Evolutionary conservation across 2,329 filamentous ascomycete species (phyloP).

Genomic region (Neobulgaria alba): DNA sequence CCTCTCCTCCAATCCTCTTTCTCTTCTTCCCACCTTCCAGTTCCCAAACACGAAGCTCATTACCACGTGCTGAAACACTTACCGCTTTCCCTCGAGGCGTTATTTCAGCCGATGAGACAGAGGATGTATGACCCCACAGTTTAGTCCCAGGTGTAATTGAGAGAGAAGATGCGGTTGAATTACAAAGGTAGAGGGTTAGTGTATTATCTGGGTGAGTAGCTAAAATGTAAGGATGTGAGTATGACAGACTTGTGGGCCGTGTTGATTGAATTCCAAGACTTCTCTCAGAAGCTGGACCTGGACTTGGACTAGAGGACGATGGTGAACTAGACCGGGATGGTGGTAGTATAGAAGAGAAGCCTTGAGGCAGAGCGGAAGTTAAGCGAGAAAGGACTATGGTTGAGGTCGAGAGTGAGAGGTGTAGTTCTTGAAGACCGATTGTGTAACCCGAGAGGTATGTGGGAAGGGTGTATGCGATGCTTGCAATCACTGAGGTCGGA

Average conservation of each 20-base stretch:
- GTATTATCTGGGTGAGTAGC: conserved; percentile 65
- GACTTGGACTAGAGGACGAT: conserved; percentile 34
- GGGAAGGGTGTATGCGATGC: conserved; percentile 78
- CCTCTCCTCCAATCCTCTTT: conserved; percentile 34
- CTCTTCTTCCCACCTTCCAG: conserved; percentile 42
- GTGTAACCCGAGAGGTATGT: conserved; percentile 75
- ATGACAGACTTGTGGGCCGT: conserved; percentile 28
- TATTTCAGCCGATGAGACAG: conserved; percentile 59
- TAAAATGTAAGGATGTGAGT: conserved; percentile 60
- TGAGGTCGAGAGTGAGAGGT: conserved; percentile 37
- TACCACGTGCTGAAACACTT: conserved; percentile 53
- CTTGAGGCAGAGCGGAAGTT: conserved; percentile 40
- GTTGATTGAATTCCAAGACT: conserved; percentile 8
- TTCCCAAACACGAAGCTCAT: conserved; percentile 58
- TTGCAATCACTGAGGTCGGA: conserved; percentile 58
- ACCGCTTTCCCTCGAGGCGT: conserved; percentile 61
- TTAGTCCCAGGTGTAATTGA: conserved; percentile 51
- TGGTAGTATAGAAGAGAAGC: conserved; percentile 32
- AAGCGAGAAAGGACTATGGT: conserved; percentile 38
- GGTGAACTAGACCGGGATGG: conserved; percentile 8
- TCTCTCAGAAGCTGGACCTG: conserved; percentile 15
- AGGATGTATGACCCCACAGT: conserved; percentile 66
- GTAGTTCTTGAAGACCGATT: conserved; percentile 83
- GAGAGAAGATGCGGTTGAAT: conserved; percentile 46
- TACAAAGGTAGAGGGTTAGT: conserved; percentile 59